Conservation (phyloP, 108 stramenopile species). For the Skeletonema grethae region DNA sequence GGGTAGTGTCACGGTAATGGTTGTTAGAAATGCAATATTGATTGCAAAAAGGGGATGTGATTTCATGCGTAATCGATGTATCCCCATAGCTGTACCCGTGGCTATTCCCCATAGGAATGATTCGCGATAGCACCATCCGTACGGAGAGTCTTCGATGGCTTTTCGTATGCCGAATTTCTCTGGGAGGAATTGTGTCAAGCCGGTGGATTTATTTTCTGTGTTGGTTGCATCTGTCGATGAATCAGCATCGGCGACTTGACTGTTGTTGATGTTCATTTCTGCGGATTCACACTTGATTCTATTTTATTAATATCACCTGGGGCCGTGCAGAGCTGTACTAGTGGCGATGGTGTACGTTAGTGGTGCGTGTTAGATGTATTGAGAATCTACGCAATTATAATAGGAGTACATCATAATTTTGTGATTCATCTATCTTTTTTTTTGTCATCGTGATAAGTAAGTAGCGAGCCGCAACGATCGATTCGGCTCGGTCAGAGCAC, state of each 20-base stretch:
- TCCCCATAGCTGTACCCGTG: constrained; percentile 81
- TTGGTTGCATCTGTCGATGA: neutral
- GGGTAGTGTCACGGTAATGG: constrained; percentile 59
- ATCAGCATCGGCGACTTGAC: neutral
- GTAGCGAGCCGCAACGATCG: too few species aligned
- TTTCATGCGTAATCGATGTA: constrained; percentile 83
- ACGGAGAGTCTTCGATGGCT: constrained; percentile 65
- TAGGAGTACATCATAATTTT: too few species aligned
- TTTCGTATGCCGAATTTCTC: constrained; percentile 80
- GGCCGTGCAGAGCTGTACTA: neutral
- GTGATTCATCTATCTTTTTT: too few species aligned
- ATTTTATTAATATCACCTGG: neutral
- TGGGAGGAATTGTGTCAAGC: constrained; percentile 69
- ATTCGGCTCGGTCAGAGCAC: too few species aligned
- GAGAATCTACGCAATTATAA: too few species aligned
- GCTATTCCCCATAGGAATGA: constrained; percentile 83
- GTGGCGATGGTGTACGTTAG: too few species aligned
- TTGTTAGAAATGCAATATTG: constrained; percentile 61
- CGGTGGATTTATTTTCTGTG: constrained; percentile 34
- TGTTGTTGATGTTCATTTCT: neutral
- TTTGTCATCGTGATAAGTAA: too few species aligned
- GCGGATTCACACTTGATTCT: neutral
- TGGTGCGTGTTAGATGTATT: too few species aligned
- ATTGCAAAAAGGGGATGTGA: constrained; percentile 50
- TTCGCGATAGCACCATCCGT: constrained; percentile 85